Conservation (phyloP, 176 grass and related monocot species). For the Miscanthus lutarioriparius region DNA sequence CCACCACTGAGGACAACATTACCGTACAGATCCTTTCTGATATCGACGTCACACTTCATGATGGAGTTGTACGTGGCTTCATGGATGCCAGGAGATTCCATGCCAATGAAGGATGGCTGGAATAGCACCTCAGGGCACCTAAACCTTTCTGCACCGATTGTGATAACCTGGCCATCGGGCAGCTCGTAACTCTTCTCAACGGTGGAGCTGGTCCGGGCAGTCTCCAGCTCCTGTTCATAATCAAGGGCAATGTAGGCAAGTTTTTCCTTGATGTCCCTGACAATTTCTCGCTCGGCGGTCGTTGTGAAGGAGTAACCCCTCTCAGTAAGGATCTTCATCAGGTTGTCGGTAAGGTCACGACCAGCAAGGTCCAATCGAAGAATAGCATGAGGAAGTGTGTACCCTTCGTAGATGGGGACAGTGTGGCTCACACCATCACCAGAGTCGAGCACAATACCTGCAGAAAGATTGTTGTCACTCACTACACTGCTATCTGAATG, state of each 20-base stretch:
- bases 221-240: slow-evolving; percentile 77
- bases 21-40: slow-evolving; percentile 79
- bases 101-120: slow-evolving; percentile 76
- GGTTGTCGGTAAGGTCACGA: slow-evolving; percentile 74
- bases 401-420: slow-evolving; percentile 87
- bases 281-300: slow-evolving; percentile 85
- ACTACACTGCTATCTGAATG: neutral
- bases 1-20: slow-evolving; percentile 85
- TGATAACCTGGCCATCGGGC: slow-evolving; percentile 84
- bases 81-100: slow-evolving; percentile 76
- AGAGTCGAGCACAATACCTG: slow-evolving; percentile 82
- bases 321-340: slow-evolving; percentile 93
- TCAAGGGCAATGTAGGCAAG: slow-evolving; percentile 81
- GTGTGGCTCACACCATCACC: slow-evolving; percentile 92
- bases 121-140: slow-evolving; percentile 88
- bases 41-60: slow-evolving; percentile 94
- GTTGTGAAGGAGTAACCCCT: slow-evolving; percentile 92
- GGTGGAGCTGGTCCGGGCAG: slow-evolving; percentile 70
- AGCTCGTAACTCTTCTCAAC: slow-evolving; percentile 86
- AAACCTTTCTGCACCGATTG: slow-evolving; percentile 78
- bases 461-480: neutral
- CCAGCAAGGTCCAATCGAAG: slow-evolving; percentile 80
- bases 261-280: slow-evolving; percentile 92
- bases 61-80: slow-evolving; percentile 93
- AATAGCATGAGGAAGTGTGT: slow-evolving; percentile 77